Evolutionary conservation across 2,329 filamentous ascomycete species (phyloP).

Genomic region (Beauveria varroae): DNA sequence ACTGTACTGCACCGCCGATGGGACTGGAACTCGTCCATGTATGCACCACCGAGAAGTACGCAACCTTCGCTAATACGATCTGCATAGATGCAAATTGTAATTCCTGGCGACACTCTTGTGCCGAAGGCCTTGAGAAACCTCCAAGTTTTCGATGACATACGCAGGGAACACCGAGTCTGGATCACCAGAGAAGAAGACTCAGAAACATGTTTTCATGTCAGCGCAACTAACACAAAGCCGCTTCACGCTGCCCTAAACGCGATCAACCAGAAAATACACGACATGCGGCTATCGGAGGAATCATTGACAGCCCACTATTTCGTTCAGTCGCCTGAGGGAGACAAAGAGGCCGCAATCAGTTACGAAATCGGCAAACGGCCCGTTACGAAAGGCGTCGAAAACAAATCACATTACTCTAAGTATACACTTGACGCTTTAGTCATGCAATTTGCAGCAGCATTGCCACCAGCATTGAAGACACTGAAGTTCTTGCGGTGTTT

Average conservation of each 20-base stretch:
- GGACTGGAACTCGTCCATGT: conserved; percentile 8
- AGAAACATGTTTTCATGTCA: conserved; percentile 19
- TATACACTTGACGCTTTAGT: background rate
- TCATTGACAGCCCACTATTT: conserved; percentile 19
- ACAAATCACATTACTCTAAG: background rate
- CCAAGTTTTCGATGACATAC: conserved; percentile 20
- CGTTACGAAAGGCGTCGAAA: background rate
- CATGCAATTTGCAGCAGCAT: conserved; percentile 14
- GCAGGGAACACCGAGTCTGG: conserved; percentile 24
- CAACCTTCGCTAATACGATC: background rate
- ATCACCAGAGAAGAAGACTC: conserved; percentile 18
- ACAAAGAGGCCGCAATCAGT: conserved; percentile 14
- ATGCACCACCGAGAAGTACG: background rate
- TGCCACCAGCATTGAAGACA: conserved; percentile 18
- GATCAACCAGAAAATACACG: conserved; percentile 25
- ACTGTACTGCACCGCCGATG: background rate
- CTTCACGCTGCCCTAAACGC: conserved; percentile 22
- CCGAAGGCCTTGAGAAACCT: conserved; percentile 20
- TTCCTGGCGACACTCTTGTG: conserved; percentile 22
- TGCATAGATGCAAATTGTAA: conserved; percentile 19
- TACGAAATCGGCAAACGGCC: conserved; percentile 21
- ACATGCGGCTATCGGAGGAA: conserved; percentile 24
- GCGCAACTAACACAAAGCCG: conserved; percentile 16
- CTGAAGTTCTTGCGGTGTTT: conserved; percentile 20
- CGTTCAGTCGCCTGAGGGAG: conserved; percentile 18